These are phyloP conservation scores for Lithocarpus polystachyus DNA, from an alignment of 306 rosid species.

Conservation along the genomic window DNA sequence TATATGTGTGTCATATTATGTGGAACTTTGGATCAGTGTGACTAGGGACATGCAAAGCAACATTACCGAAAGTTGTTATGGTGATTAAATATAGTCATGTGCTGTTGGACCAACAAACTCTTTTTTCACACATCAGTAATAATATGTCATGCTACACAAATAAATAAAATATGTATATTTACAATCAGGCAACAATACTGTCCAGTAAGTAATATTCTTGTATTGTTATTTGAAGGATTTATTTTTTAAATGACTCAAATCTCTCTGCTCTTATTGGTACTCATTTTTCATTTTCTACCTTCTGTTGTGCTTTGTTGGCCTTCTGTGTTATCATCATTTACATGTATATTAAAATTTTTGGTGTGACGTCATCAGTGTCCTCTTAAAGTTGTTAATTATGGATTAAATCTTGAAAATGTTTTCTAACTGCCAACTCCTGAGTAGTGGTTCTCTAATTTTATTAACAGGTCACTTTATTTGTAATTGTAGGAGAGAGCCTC, in stretches of 20 bases:
- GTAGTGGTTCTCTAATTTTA: constrained; percentile 17
- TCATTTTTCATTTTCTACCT: neutral
- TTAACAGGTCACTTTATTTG: constrained; percentile 30
- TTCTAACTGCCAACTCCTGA: constrained; percentile 5
- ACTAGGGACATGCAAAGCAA: neutral
- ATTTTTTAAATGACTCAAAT: neutral
- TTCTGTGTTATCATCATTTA: neutral
- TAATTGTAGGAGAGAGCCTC: constrained; percentile 76
- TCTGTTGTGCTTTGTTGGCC: neutral
- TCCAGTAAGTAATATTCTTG: neutral
- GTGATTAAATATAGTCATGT: neutral
- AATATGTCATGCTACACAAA: constrained; percentile 1
- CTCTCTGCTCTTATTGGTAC: neutral
- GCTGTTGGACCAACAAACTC: neutral
- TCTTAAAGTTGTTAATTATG: neutral
- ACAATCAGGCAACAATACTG: neutral
- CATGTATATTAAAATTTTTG: neutral
- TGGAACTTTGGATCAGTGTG: neutral
- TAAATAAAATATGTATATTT: neutral
- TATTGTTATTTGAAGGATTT: neutral
- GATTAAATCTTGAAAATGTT: constrained; percentile 4
- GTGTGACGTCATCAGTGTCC: neutral
- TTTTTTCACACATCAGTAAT: neutral
- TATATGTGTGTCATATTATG: neutral
- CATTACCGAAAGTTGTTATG: neutral